Conservation (phyloP, 192 early-diverging fungal species). For the Coemansia nantahalensis region DNA sequence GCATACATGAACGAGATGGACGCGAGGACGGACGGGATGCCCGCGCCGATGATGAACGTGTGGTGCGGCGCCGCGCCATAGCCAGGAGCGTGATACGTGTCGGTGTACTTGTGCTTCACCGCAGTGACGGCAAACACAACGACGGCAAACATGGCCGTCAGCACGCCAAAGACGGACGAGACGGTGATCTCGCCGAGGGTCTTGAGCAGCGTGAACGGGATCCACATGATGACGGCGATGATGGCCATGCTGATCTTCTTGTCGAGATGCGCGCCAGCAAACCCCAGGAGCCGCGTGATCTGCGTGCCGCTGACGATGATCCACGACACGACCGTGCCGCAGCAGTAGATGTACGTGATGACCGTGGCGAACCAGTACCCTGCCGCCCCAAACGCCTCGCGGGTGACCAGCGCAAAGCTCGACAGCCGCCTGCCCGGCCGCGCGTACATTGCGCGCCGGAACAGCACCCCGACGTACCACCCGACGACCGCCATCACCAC, state of each 20-base stretch:
- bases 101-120: constrained; percentile 42
- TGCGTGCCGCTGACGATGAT: constrained; percentile 77
- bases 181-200: constrained; percentile 77
- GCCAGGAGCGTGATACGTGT: constrained; percentile 33
- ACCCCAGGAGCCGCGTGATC: constrained; percentile 57
- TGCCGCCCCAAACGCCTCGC: constrained; percentile 63
- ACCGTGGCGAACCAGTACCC: constrained; percentile 61
- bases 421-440: constrained; percentile 59
- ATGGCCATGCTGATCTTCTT: constrained; percentile 65
- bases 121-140: constrained; percentile 46
- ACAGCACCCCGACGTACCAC: constrained; percentile 70
- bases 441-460: constrained; percentile 69
- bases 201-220: constrained; percentile 79
- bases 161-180: constrained; percentile 70
- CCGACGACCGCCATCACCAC: constrained; percentile 68
- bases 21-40: constrained; percentile 72
- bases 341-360: constrained; percentile 57
- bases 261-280: constrained; percentile 40
- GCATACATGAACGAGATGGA: constrained; percentile 81
- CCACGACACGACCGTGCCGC: constrained; percentile 69
- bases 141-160: constrained; percentile 63
- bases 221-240: constrained; percentile 58
- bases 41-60: constrained; percentile 58
- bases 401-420: constrained; percentile 64
- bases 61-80: constrained; percentile 41